Evolutionary conservation across 495 filamentous ascomycete genomes (phyloP), one percentile per base, ranked within the genome.

Genomic region (Pseudomonodictys pantanalensis): DNA sequence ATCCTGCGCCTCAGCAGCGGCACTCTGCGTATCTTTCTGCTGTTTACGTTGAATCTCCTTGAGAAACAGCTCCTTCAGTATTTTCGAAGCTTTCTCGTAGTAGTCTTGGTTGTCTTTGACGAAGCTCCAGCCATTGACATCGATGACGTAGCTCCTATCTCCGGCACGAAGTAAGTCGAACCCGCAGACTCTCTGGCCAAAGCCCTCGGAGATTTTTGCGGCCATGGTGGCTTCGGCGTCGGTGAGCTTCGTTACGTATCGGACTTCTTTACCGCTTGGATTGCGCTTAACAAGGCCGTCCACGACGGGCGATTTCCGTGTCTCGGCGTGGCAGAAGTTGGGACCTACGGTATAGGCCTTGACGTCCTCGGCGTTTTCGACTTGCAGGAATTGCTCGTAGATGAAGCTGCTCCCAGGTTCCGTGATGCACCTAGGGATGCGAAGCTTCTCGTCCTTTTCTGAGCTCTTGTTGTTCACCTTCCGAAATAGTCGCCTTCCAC

Each of bases 51-150:
- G 77, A 64, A 83, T 87, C 71, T 95, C 92, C 52, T 79, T 80
- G 52, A 92, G 75, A 68, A 97, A 99, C 69, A 89, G 89, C 7
- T 93, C 83, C 64, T 84, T 86, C 32, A 99, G 75, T 52, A 97
- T 95, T 47, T 75, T 83, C 12, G 93, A 85, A 64, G 87, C 92
- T 67, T 88, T 88, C 67, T 97, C 89, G 66, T 99, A 99, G 66
- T 99, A 99, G 44, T 95, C 91, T 43, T 96, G 91, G 68, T 99
- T 99, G 73, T 99, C 93, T 73, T 99, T 99, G 68, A 99, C 93
- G 69, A 99, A 99, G 68, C 92, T 97, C 93, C 93, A 99, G 17
- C 93, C 93, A 72, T 99, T 99, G 58, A 99, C 95, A 69, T 99
- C 93, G 60, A 99, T 97, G 12, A 99, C 93, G 73, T 89, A 97